A percentile compares a stretch with the other conserved stretches of the same genome.
These are phyloP conservation scores for Talaromyces sp. DNA, from an alignment of 2,329 filamentous ascomycete genomes.

Conservation along the genomic window DNA sequence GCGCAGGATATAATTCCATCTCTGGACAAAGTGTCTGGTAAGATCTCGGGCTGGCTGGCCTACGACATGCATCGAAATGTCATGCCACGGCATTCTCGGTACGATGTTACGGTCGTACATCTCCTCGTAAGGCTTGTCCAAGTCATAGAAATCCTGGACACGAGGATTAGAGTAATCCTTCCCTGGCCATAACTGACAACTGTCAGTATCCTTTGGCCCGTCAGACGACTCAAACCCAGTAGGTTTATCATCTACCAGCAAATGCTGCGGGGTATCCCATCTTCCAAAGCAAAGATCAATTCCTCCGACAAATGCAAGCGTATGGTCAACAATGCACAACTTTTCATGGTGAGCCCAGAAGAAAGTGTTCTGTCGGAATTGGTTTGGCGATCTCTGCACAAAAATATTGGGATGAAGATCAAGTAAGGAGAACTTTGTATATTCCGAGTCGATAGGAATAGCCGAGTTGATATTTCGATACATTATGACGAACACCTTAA, in stretches of 20 bases:
- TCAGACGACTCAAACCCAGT: conserved; percentile 85
- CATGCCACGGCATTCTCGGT: conserved; percentile 97
- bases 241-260: conserved; percentile 84
- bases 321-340: conserved; percentile 93
- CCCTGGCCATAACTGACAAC: conserved; percentile 93
- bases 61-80: conserved; percentile 96
- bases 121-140: conserved; percentile 94
- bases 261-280: conserved; percentile 95
- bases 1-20: conserved; percentile 95
- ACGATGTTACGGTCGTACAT: conserved; percentile 93
- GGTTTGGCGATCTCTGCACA: conserved; percentile 92
- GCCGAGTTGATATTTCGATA: conserved; percentile 97
- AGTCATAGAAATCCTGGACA: conserved; percentile 88
- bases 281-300: conserved; percentile 95
- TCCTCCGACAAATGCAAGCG: conserved; percentile 90
- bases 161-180: conserved; percentile 98
- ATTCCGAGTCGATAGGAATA: conserved; percentile 95
- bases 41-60: conserved; percentile 92
- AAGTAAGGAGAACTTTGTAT: conserved; percentile 93
- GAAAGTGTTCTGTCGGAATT: conserved; percentile 98
- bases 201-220: conserved; percentile 77
- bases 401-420: conserved; percentile 96
- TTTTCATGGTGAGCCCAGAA: conserved; percentile 99
- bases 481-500: conserved; percentile 96
- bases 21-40: conserved; percentile 92